Evolutionary conservation across 768 basidiomycete species (phyloP), one percentile per base, ranked within the genome.

Genomic region (Mycena crocata): DNA sequence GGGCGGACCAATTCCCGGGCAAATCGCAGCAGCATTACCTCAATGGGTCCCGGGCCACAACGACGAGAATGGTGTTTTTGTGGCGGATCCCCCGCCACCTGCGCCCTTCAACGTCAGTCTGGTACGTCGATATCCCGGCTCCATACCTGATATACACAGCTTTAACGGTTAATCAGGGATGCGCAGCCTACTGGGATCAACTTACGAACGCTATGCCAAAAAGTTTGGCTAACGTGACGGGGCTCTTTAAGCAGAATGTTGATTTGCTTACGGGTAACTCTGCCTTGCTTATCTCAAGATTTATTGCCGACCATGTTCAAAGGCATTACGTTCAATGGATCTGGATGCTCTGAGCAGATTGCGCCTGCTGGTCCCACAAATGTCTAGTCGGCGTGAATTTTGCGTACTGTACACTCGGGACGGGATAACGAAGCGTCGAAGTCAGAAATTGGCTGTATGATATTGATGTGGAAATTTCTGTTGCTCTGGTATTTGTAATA

Each of bases 21-120:
- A 56, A 10, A 67, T 62, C 35, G 49, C 37, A 34, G 54, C 51
- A 24, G 65, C 46, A 34, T 39, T 51, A n/a, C 62, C 62, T 28
- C 34, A 50, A 24, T 39, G 44, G 26, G 24, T 66, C 17, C 52
- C 66, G 9, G 66, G 61, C 12, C 55, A 56, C 42, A 68, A 62
- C 56, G 56, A 68, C 32, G 66, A 13, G n/a, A 57, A 57, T 40
- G 66, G 66, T 13, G 61, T 57, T 10, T 63, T 57, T 28, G 57
- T 62, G 21, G 39, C 56, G 14, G 66, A 68, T n/a, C 45, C 60
- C 19, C 39, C 37, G 28, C 24, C 61, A n/a, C 61, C 66, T n/a
- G 52, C 54, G 28, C 66, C 66, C 56, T 68, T 63, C 50, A 68
- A 64, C 46, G 50, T 30, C 42, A 62, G 61, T 46, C 28, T 35